Percentiles rank a stretch among this genome's conserved stretches.
Conservation (phyloP, 2,329 filamentous ascomycete species). For the Botryotinia globosa region DNA sequence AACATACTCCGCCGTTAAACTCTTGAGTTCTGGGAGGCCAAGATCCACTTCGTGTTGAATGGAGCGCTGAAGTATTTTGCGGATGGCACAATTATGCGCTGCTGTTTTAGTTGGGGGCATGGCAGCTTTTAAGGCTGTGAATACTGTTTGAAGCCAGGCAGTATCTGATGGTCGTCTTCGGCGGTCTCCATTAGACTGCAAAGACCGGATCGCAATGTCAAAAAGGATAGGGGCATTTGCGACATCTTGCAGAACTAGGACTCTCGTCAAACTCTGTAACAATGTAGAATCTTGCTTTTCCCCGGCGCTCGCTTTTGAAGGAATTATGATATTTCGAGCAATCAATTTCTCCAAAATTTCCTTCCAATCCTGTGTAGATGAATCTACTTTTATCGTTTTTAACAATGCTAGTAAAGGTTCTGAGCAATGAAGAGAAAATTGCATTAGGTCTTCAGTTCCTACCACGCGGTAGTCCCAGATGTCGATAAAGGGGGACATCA, state of each 20-base stretch:
- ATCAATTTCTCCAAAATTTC: constrained; percentile 36
- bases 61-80: constrained; percentile 39
- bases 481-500: constrained; percentile 35
- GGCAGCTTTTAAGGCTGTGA: constrained; percentile 38
- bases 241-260: constrained; percentile 33
- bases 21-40: constrained; percentile 39
- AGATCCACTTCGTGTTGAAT: constrained; percentile 39
- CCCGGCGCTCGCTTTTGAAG: constrained; percentile 31
- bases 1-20: constrained; percentile 36
- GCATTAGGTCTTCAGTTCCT: constrained; percentile 28
- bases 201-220: constrained; percentile 45
- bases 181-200: constrained; percentile 44
- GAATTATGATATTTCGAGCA: constrained; percentile 39
- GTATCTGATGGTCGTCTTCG: constrained; percentile 46
- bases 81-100: constrained; percentile 32
- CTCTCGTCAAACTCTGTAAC: constrained; percentile 30
- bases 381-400: constrained; percentile 19
- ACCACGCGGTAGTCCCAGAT: constrained; percentile 34
- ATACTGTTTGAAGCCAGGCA: constrained; percentile 50
- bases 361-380: constrained; percentile 25
- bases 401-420: constrained; percentile 35
- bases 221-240: constrained; percentile 45
- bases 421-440: constrained; percentile 39
- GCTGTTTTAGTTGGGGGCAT: constrained; percentile 27
- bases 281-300: constrained; percentile 28